phyloP scores from a whole-genome alignment of 164 flowering plant genomes.

The Cinnamomum micranthum region DNA sequence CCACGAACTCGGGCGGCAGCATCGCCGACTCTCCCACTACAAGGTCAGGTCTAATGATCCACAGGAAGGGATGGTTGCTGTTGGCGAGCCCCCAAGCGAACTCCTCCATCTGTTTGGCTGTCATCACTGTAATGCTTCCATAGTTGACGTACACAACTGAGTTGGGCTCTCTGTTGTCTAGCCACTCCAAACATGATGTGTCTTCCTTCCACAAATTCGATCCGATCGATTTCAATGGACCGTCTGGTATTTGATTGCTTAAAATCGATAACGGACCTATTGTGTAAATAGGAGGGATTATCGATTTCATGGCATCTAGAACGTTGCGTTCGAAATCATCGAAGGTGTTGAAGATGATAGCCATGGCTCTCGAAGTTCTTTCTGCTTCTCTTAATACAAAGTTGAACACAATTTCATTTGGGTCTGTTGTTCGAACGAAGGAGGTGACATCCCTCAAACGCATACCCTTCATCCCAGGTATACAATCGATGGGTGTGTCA shows the following conservation, averaged over 20 bases:
- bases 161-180: neutral
- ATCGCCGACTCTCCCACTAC: neutral
- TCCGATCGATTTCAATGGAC: constrained; percentile 2
- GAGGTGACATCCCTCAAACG: constrained; percentile 11
- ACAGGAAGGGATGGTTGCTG: constrained; percentile 13
- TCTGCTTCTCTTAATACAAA: constrained; percentile 2
- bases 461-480: constrained; percentile 11
- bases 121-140: constrained; percentile 5
- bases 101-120: constrained; percentile 7
- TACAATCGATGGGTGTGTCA: constrained; percentile 12
- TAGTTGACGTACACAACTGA: constrained; percentile 5
- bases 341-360: constrained; percentile 27
- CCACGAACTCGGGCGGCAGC: constrained; percentile 9
- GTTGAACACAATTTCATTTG: constrained; percentile 10
- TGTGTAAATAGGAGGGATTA: constrained; percentile 6
- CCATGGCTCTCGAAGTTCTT: constrained; percentile 18
- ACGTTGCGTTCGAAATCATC: constrained; percentile 18
- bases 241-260: neutral
- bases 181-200: constrained; percentile 1
- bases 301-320: constrained; percentile 2
- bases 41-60: constrained; percentile 9
- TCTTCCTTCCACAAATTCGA: constrained; percentile 13
- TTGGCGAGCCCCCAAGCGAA: constrained; percentile 17
- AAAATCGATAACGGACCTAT: constrained; percentile 10
- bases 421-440: constrained; percentile 11